These are phyloP conservation scores for Thermothielavioides terrestris DNA, from an alignment of 495 filamentous ascomycete species.

Conservation along the genomic window DNA sequence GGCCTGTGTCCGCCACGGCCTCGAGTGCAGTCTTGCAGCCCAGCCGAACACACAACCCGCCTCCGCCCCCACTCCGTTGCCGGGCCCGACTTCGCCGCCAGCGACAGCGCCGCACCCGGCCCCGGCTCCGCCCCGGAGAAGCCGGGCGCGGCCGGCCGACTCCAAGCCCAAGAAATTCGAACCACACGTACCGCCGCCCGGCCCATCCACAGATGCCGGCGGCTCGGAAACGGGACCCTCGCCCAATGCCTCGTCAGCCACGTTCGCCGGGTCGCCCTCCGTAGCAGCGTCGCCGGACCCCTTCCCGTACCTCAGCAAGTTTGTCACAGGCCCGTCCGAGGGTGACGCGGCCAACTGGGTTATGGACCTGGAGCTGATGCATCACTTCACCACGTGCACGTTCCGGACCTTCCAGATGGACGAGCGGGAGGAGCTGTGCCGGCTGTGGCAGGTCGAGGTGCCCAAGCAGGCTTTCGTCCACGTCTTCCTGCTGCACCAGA, in stretches of 20 bases:
- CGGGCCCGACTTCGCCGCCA: not conserved
- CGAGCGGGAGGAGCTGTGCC: not conserved
- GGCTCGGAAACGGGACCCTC: not conserved
- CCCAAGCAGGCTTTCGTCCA: constrained; percentile 17
- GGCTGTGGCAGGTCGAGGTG: constrained; percentile 18
- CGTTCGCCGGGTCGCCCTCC: not conserved
- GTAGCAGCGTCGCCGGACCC: constrained; percentile 8
- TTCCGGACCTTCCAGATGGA: constrained; percentile 10
- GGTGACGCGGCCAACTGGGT: constrained; percentile 13
- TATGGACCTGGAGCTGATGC: constrained; percentile 22
- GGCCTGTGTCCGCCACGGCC: constrained; percentile 23
- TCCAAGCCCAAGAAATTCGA: not conserved
- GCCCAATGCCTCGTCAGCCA: not conserved
- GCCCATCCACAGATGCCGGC: too few relatives aligned
- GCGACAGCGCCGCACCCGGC: not conserved
- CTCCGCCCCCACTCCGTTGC: not conserved
- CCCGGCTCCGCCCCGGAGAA: not conserved
- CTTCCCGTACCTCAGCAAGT: constrained; percentile 20
- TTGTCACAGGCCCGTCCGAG: constrained; percentile 7
- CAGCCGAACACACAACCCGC: not conserved
- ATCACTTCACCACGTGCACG: constrained; percentile 20
- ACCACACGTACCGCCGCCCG: too few relatives aligned
- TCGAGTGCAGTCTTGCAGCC: constrained; percentile 23
- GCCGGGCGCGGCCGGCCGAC: not conserved
- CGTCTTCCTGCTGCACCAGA: constrained; percentile 22